Evolutionary conservation across 176 grass and related monocot species (phyloP).

Genomic region (barley (Hordeum vulgare)): MorexV3_pseudomolecules_assembly NC_058520.1:569115682-569116181

Average conservation of each 20-base stretch:
- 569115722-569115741: constrained; percentile 13
- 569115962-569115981: constrained; percentile 21
- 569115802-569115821: neutral
- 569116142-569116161: neutral
- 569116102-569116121: constrained; percentile 5
- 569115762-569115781: neutral
- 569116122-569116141: neutral
- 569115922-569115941: constrained; percentile 9
- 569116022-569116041: constrained; percentile 15
- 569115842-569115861: neutral
- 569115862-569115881: neutral
- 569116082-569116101: constrained; percentile 35
- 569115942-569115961: constrained; percentile 19
- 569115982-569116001: constrained; percentile 34
- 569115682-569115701: neutral
- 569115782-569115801: neutral
- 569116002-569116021: constrained; percentile 34
- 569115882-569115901: neutral
- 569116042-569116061: constrained; percentile 33
- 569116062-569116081: constrained; percentile 13
- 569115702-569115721: neutral
- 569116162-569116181: neutral
- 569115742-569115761: neutral
- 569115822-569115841: neutral
- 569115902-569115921: constrained; percentile 15